Base-by-base conservation (phyloP, 805 yeast genomes). In the Candida pseudoglaebosa region DNA sequence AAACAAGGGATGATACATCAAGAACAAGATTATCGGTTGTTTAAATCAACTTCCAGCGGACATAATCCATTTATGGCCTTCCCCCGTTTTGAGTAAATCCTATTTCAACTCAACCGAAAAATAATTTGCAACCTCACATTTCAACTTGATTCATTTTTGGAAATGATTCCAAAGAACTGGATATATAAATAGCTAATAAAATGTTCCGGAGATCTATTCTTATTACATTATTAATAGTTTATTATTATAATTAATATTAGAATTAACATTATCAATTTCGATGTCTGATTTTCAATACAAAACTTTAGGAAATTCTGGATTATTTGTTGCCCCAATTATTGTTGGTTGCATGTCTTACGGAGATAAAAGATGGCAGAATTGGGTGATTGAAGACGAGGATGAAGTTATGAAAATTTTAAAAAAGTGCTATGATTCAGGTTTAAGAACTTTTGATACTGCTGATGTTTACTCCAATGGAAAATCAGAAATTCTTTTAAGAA, bases 341-440 rank as follows among this genome's bases (percentile, higher is more conserved):
- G 69, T 76, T 9, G 82, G 82, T 3, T 75, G 78, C 45, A 75
- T 76, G 81, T 56, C 73, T 2, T 72, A 57, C 46, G 80, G 82
- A 7, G 16, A 12, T 10, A 44, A 44, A 14, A 67, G 64, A 42
- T 70, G 75, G 73, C 61, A 54, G 12, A 57, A 57, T 5, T 53
- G 56, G 54, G 45, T 46, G 12, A 26, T 51, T 22, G 57, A 53
- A 30, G 62, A 59, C 36, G 62, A 56, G 39, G 61, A 54, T 17
- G 43, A 44, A 36, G 47, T 50, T 7, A 44, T 59, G 38, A 39
- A 32, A 20, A 44, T 56, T 30, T 54, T 59, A 52, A 55, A 54
- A 41, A 50, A 47, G 22, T 53, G 50, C 24, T 54, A 54, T 30
- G 57, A 54, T 28, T 20, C 8, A 13, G 59, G 59, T 4, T 34